These are phyloP conservation scores for Moelleriella libera DNA, from an alignment of 2,329 filamentous ascomycete species.

Conservation along the genomic window DNA sequence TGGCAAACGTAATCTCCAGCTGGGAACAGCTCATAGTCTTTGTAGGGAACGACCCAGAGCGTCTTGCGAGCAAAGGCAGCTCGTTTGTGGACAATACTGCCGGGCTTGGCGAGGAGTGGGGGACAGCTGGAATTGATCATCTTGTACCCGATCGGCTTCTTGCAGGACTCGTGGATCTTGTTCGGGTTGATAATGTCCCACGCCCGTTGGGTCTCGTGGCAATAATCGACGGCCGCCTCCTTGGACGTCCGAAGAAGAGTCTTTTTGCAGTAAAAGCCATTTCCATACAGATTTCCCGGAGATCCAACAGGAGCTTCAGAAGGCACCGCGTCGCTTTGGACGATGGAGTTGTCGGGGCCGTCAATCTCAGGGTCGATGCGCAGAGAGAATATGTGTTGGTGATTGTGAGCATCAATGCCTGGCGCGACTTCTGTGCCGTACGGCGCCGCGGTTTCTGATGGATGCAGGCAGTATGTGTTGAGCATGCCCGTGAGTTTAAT, in stretches of 20 bases:
- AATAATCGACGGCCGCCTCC: slow-evolving; percentile 11
- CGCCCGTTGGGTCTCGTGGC: slow-evolving; percentile 13
- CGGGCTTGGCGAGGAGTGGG: slow-evolving; percentile 25
- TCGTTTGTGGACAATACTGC: slow-evolving; percentile 21
- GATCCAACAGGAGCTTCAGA: slow-evolving; percentile 51
- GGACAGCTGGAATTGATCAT: slow-evolving; percentile 31
- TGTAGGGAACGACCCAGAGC: slow-evolving; percentile 28
- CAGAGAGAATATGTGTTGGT: slow-evolving; percentile 57
- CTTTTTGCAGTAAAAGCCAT: slow-evolving; percentile 44
- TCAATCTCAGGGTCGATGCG: slow-evolving; percentile 53
- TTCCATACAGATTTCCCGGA: slow-evolving; percentile 57
- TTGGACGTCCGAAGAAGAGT: slow-evolving; percentile 11
- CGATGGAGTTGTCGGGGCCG: slow-evolving; percentile 46
- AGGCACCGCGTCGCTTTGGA: slow-evolving; percentile 53
- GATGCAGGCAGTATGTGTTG: slow-evolving; percentile 26
- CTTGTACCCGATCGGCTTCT: slow-evolving; percentile 30
- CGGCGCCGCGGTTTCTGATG: slow-evolving; percentile 17
- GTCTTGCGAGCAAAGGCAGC: slow-evolving; percentile 26
- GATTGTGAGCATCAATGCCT: slow-evolving; percentile 50
- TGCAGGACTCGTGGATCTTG: slow-evolving; percentile 22
- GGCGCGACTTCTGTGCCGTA: slow-evolving; percentile 52
- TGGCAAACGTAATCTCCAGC: slow-evolving; percentile 29
- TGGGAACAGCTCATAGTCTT: slow-evolving; percentile 26
- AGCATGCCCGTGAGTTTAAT: slow-evolving; percentile 40
- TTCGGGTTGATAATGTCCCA: slow-evolving; percentile 27